Percentiles rank a stretch among this genome's conserved stretches.
Evolutionary conservation across 139 green algal genomes (phyloP).

Genomic region (Deuterostichococcus epilithicus): DNA sequence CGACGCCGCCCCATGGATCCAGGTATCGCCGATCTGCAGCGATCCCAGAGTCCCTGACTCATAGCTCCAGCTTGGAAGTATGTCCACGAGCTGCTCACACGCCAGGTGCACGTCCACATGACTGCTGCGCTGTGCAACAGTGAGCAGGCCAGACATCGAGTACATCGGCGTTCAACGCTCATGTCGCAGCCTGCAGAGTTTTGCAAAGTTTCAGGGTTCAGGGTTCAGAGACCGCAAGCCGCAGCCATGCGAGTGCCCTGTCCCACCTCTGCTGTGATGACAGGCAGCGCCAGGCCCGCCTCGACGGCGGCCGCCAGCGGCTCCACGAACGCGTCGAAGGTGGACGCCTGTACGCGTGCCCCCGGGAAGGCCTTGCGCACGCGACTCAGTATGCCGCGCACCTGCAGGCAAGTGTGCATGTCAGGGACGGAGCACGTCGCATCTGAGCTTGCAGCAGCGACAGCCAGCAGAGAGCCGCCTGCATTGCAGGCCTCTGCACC

Average conservation of each 20-base stretch:
- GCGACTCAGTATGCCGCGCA: conserved; percentile 29
- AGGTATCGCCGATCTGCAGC: conserved; percentile 59
- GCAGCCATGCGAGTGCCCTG: too few species aligned
- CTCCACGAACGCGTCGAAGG: conserved; percentile 48
- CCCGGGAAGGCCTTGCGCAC: conserved; percentile 38
- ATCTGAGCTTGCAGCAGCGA: too few species aligned
- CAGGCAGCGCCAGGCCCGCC: not conserved
- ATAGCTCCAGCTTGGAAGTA: not conserved
- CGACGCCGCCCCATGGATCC: conserved; percentile 47
- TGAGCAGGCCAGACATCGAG: too few species aligned
- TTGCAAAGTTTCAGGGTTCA: too few species aligned
- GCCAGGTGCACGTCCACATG: not conserved
- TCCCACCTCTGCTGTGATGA: conserved; percentile 11
- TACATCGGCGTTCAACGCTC: too few species aligned
- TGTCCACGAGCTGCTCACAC: too few species aligned
- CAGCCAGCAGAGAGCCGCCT: too few species aligned
- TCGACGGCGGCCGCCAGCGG: conserved; percentile 18
- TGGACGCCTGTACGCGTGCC: conserved; percentile 35
- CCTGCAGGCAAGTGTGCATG: conserved; percentile 17
- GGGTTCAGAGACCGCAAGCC: too few species aligned
- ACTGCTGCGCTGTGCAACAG: too few species aligned
- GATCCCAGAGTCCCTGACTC: not conserved
- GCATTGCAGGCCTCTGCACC: too few species aligned
- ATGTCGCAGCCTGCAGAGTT: too few species aligned
- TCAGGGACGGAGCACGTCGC: too few species aligned